Base-by-base conservation (phyloP, 441 rosid species). In the Biscutella laevigata region DNA sequence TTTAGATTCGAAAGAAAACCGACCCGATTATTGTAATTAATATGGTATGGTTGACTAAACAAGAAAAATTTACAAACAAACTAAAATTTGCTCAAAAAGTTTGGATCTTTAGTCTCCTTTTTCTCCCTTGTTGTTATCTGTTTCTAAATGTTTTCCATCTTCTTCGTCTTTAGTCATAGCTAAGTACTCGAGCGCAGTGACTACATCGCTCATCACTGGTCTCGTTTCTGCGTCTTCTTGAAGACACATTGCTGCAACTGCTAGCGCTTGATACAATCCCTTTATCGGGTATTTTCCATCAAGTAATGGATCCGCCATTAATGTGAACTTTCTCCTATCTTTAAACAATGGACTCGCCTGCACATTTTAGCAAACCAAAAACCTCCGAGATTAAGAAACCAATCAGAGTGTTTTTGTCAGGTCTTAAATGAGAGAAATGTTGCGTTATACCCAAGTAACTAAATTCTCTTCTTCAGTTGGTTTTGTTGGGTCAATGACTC, bases 171-270 rank as follows among this genome's bases (percentile, higher is more conserved):
- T 73, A 60, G 62, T 53, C 16, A 55, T 44, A 6, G 85, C 77
- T 62, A 92, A 77, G 61, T 38, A 84, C 74, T 86, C 90, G 0
- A 92, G 81, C 57, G 97, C 97, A 7, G 90, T 77, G 17, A 92
- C 97, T 15, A 86, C 99, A 47, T 92, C 97, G 4, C 92, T 84
- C 84, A 92, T 92, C 69, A 76, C 55, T 7, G 99, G 99, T 61
- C 99, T 52, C 4, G 77, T 72, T 2, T 40, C 35, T 6, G 83
- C 97, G 61, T 86, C 99, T 69, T 86, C 99, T 65, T 92, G 99
- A 20, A 92, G 84, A 65, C 99, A 92, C 99, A 88, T 86, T 5
- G 97, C 90, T 43, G 99, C 95, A 0, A 92, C 72, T 14, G 95
- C 99, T 39, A 92, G 90, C 21, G 99, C 99, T 74, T 88, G 96